Percentiles rank a stretch among this genome's conserved stretches.
Evolutionary conservation across 371 early-diverging fungal species (phyloP).

Genomic region (Mucor irregularis): DNA sequence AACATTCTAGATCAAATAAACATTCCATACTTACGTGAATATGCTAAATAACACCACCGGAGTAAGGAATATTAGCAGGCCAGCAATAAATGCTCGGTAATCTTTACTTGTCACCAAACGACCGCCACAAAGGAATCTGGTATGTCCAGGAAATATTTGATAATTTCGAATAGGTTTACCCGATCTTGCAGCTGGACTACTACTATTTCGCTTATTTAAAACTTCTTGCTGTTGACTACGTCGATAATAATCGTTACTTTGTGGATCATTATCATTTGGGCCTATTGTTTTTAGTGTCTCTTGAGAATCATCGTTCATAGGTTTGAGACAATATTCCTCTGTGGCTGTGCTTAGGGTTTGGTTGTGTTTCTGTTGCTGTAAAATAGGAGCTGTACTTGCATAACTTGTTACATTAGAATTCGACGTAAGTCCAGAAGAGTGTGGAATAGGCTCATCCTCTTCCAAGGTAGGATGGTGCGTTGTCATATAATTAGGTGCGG

Average conservation of each 20-base stretch:
- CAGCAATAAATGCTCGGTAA: conserved; percentile 62
- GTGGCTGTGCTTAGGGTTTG: not conserved
- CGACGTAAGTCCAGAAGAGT: conserved; percentile 24
- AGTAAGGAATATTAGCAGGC: conserved; percentile 59
- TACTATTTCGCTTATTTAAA: no score
- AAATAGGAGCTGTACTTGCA: conserved; percentile 24
- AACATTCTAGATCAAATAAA: no score
- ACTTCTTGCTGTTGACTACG: not conserved
- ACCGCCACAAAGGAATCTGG: conserved; percentile 62
- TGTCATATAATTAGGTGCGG: conserved; percentile 10
- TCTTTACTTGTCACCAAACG: conserved; percentile 68
- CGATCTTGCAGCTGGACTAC: not conserved
- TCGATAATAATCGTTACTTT: not conserved
- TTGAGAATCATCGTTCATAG: not conserved
- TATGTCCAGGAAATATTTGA: conserved; percentile 44
- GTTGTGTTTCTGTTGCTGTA: no score
- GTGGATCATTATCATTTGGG: conserved; percentile 1
- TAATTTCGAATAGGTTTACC: conserved; percentile 24
- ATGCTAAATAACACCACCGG: conserved; percentile 66
- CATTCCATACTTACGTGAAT: conserved; percentile 68
- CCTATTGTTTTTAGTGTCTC: not conserved
- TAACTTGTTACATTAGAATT: conserved; percentile 19
- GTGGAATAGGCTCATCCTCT: conserved; percentile 21
- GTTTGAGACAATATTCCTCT: conserved; percentile 6
- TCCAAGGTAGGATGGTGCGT: not conserved